Evolutionary conservation across 1,139 yeast species (phyloP).

Genomic region (Pichia sp.): DNA sequence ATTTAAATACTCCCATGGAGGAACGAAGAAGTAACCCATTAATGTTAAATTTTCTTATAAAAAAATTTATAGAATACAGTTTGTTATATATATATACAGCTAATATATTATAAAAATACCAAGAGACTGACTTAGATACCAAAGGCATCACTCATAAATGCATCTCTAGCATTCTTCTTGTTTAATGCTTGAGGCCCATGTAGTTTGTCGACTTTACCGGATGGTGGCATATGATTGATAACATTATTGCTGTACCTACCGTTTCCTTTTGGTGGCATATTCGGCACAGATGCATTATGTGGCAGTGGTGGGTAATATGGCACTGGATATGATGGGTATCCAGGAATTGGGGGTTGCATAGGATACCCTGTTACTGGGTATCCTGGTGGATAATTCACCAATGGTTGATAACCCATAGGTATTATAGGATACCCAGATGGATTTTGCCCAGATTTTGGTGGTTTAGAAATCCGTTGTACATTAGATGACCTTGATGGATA

Average conservation of each 20-base stretch:
- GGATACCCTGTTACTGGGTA: slow-evolving; percentile 5
- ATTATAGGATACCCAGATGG: background rate
- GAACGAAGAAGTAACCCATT: too few species aligned
- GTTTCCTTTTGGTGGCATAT: background rate
- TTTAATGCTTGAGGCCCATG: slow-evolving; percentile 23
- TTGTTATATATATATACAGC: background rate
- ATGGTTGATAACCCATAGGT: background rate
- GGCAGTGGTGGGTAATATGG: background rate
- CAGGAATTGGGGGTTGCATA: background rate
- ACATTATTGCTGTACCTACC: slow-evolving; percentile 17
- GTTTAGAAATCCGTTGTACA: background rate
- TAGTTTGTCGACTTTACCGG: slow-evolving; percentile 20
- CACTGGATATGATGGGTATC: slow-evolving; percentile 1
- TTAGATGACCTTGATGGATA: background rate
- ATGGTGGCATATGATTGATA: slow-evolving; percentile 25
- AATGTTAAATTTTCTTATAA: too few species aligned
- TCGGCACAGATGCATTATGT: background rate
- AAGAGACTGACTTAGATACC: slow-evolving; percentile 22
- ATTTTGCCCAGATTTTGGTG: background rate
- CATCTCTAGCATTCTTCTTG: slow-evolving; percentile 27
- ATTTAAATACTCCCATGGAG: too few species aligned
- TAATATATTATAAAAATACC: background rate
- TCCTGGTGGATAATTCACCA: background rate
- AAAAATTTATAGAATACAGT: too few species aligned
- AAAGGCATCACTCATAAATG: slow-evolving; percentile 29